phyloP scores from a whole-genome alignment of 1,284 basidiomycete species.

The Trametes pubescens region DNA sequence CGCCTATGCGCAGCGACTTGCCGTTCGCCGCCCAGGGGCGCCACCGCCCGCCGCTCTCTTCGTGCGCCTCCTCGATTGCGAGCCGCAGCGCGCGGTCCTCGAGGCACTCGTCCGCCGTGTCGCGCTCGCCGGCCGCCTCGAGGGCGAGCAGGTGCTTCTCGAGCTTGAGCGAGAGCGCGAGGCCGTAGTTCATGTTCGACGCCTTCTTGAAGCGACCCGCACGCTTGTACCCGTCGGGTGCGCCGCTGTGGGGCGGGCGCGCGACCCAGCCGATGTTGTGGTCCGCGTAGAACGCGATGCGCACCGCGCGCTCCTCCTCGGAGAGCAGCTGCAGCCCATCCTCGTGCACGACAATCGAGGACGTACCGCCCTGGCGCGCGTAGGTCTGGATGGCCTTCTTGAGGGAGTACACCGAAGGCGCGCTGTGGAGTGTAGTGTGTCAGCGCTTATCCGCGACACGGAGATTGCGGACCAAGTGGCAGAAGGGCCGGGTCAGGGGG shows the following conservation, averaged over 20 bases:
- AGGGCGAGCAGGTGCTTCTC: conserved; percentile 58
- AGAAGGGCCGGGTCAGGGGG: not conserved
- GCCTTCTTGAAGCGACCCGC: conserved; percentile 71
- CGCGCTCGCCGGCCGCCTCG: conserved; percentile 47
- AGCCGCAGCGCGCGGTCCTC: conserved; percentile 71
- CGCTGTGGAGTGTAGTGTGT: conserved; percentile 44
- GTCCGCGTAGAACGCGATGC: conserved; percentile 58
- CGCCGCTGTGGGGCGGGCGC: conserved; percentile 55
- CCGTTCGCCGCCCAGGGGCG: conserved; percentile 74
- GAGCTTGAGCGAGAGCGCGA: conserved; percentile 57
- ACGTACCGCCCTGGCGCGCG: conserved; percentile 82
- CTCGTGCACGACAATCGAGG: conserved; percentile 79
- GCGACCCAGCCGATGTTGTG: conserved; percentile 65
- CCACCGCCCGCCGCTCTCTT: conserved; percentile 61
- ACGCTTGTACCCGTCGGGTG: conserved; percentile 56
- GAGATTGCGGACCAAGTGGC: conserved; percentile 9
- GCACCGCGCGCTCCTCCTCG: conserved; percentile 46
- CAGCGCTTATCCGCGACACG: not conserved
- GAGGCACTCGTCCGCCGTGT: conserved; percentile 47
- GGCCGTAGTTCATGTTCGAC: conserved; percentile 66
- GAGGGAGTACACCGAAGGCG: conserved; percentile 80
- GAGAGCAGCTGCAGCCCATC: conserved; percentile 64
- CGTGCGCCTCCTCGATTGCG: conserved; percentile 72
- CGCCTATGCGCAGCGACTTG: conserved; percentile 68
- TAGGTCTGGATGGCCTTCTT: conserved; percentile 91